Evolutionary conservation across 2,329 filamentous ascomycete genomes (phyloP), one percentile per base, ranked within the genome.

Genomic region (Scortechinia acanthostroma): DNA sequence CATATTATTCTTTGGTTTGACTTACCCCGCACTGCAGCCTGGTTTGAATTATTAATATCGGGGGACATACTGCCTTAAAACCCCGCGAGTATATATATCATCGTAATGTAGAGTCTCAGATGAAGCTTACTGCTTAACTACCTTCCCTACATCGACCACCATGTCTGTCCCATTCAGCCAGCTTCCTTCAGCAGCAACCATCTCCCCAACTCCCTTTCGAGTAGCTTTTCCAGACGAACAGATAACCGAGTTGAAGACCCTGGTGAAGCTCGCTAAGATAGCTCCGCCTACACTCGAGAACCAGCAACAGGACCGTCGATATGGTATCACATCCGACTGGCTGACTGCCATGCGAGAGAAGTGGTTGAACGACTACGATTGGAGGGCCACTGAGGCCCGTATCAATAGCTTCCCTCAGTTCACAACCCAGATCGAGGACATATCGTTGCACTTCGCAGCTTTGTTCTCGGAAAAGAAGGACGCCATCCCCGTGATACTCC

Each of bases 381-480:
- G 35, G 17, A 40, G 20, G 20, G 17, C 10, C 10, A 15, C 10
- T 40, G 51, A 58, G 23, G 44, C 46, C 3, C 42, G 42, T 3
- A 68, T 77, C 55, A 76, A 76, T 55, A 61, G 58, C 3, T 66
- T 71, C 43, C 70, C 70, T 0, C 70, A 75, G 53, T 76, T 67
- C 60, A 70, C 59, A 16, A 53, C 61, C 0, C 58, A 65, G 2
- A 47, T 51, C 5, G 50, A 54, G 10, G 52, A 50, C 1, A 61
- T 69, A 46, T 54, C 63, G 3, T 60, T 80, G 33, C 75, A 80
- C 51, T 80, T 80, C 52, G 55, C 65, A 1, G 76, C 67, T 0
- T 59, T 80, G 0, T 80, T 80, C 56, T 79, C 76, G 0, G 50
- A 63, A 30, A 69, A 66, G 16, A 35, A 56, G 1, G 64, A 71